These are phyloP conservation scores for Bertia moriformis DNA, from an alignment of 2,329 filamentous ascomycete species.

Conservation along the genomic window DNA sequence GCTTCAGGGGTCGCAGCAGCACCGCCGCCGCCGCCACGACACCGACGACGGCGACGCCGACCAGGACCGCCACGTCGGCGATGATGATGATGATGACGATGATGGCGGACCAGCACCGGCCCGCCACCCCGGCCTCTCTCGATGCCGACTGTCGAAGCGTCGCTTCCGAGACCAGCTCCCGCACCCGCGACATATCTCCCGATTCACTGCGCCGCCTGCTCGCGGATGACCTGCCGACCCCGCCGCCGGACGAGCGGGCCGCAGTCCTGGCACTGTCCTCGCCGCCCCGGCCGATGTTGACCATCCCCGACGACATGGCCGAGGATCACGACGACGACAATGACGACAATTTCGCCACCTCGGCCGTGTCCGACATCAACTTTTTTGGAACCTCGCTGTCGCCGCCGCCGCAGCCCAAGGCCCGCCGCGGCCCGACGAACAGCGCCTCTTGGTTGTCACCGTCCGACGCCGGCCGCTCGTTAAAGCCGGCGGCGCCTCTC, in stretches of 20 bases:
- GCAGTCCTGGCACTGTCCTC: background rate
- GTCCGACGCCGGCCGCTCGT: background rate
- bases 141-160: slow-evolving; percentile 16
- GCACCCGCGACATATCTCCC: slow-evolving; percentile 37
- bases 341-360: slow-evolving; percentile 49
- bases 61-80: background rate
- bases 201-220: slow-evolving; percentile 37
- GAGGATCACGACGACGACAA: slow-evolving; percentile 38
- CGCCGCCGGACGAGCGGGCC: slow-evolving; percentile 16
- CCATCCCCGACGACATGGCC: slow-evolving; percentile 28
- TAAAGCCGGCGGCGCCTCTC: background rate
- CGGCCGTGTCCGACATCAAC: slow-evolving; percentile 27
- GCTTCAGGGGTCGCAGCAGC: background rate
- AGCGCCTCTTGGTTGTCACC: too few relatives aligned
- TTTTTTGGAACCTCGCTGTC: slow-evolving; percentile 31
- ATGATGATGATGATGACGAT: background rate
- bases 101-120: too few relatives aligned
- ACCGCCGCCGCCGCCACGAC: background rate
- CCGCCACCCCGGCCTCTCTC: too few relatives aligned
- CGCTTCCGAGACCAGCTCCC: slow-evolving; percentile 23
- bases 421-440: background rate
- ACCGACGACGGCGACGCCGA: background rate
- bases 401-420: slow-evolving; percentile 25
- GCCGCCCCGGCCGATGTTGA: slow-evolving; percentile 14
- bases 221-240: slow-evolving; percentile 24